Evolutionary conservation across 1,284 basidiomycete genomes (phyloP), one percentile per base, ranked within the genome.

Genomic region (Ceratobasidium sp.): DNA sequence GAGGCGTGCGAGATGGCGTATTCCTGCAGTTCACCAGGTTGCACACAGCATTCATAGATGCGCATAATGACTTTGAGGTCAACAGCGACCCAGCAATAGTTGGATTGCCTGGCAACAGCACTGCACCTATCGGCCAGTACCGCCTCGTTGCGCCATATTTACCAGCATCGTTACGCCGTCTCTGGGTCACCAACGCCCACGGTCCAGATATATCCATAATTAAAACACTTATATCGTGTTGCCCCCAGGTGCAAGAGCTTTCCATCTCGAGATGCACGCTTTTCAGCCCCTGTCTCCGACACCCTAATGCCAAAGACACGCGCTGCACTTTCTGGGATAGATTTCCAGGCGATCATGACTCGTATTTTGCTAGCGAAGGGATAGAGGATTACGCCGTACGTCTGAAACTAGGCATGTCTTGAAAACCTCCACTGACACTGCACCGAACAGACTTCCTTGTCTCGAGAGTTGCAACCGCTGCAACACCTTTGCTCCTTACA

Each of bases 281-380:
- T 12, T 71, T 71, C 25, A 71, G 67, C 18, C 67, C 67, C 12
- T 25, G 67, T 8, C 36, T 54, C 21, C 48, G 44, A 25, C 18
- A 14, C 25, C 8, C 53, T 1, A 16, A 12, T 40, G 12, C 4
- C 53, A 25, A 38, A 7, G 46, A 21, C 16, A 44, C 9, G 5
- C 9, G 5, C 1, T 71, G 67, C 44, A 33, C 28, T 18, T 71
- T 71, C 46, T 71, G 67, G 67, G 18, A 2, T 14, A 48, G 14
- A 14, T 71, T 71, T 40, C 67, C 67, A 8, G 48, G 40, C 23
- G 67, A 71, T 16, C 67, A 71, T 25, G 67, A 71, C 28, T 58
- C 67, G 6, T 71, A 71, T 30, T 71, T 71, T 28, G 67, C 67
- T 16, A n/a, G 30, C n/a, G 56, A 59, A n/a, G 67, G 67, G 8